phyloP scores from a whole-genome alignment of 371 early-diverging fungal genomes.

The Mortierella sp. region DNA sequence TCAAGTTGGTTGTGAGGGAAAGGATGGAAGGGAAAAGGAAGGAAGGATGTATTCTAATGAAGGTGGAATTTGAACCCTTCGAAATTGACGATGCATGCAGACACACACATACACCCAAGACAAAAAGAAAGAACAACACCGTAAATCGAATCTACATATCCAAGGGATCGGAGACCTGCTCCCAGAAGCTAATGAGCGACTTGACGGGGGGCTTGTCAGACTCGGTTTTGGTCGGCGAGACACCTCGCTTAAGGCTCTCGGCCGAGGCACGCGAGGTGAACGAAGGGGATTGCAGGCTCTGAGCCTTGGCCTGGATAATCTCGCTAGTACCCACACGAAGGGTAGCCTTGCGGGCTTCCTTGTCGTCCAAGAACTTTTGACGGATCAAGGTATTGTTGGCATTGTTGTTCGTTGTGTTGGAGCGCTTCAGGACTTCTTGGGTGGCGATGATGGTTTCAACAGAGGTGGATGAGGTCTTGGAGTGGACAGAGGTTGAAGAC shows the following conservation, averaged over 20 bases:
- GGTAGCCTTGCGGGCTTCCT: slow-evolving; percentile 40
- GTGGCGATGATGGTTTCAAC: neutral
- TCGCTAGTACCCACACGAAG: slow-evolving; percentile 35
- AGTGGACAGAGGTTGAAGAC: slow-evolving; percentile 18
- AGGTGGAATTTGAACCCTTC: no score
- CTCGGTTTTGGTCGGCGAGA: slow-evolving; percentile 2
- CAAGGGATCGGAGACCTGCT: slow-evolving; percentile 43
- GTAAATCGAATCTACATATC: slow-evolving; percentile 18
- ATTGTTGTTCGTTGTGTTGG: neutral
- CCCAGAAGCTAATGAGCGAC: slow-evolving; percentile 57
- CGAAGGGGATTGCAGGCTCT: slow-evolving; percentile 35
- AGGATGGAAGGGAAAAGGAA: neutral
- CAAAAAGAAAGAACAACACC: neutral
- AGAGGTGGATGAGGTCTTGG: slow-evolving; percentile 16
- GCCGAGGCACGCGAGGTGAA: slow-evolving; percentile 13
- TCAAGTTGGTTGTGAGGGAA: neutral
- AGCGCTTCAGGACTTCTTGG: neutral
- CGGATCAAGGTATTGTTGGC: slow-evolving; percentile 11
- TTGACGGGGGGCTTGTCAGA: slow-evolving; percentile 47
- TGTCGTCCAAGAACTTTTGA: slow-evolving; percentile 33
- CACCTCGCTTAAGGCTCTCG: slow-evolving; percentile 15
- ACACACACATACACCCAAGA: no score
- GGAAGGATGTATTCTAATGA: neutral
- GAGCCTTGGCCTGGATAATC: slow-evolving; percentile 36
- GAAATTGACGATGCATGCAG: no score